A percentile compares a stretch with the other conserved stretches of the same genome.
Conservation (phyloP, 345 rosid species). For the Tarenaya hassleriana region DNA sequence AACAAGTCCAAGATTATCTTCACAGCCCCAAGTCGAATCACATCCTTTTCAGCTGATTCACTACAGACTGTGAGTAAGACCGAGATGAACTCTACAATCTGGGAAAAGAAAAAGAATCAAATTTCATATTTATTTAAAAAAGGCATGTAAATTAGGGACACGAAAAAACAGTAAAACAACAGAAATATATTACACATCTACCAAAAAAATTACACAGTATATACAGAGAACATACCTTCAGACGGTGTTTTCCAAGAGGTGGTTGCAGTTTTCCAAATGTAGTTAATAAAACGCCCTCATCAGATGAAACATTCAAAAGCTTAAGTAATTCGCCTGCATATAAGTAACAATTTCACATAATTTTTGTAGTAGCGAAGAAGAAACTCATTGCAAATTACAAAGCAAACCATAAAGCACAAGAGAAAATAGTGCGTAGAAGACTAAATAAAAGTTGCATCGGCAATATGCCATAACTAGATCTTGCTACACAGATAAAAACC, state of each 20-base stretch:
- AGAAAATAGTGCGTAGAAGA: too few species aligned
- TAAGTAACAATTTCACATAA: slow-evolving; percentile 11
- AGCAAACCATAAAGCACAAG: slow-evolving; percentile 11
- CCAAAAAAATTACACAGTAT: slow-evolving; percentile 7
- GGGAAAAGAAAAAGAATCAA: slow-evolving; percentile 20
- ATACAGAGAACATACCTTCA: slow-evolving; percentile 46
- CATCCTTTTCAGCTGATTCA: slow-evolving; percentile 78
- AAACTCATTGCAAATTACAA: not conserved
- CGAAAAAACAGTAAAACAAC: slow-evolving; percentile 13
- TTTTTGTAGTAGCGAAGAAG: slow-evolving; percentile 8
- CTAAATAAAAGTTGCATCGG: slow-evolving; percentile 3
- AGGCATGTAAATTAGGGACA: not conserved
- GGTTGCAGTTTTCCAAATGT: slow-evolving; percentile 92
- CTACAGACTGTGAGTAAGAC: slow-evolving; percentile 73
- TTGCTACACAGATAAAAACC: too few species aligned
- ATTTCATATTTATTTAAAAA: not conserved
- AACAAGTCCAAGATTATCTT: slow-evolving; percentile 65
- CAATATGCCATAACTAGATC: not conserved
- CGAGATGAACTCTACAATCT: slow-evolving; percentile 91
- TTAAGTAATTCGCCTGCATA: slow-evolving; percentile 67
- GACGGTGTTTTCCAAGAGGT: slow-evolving; percentile 88
- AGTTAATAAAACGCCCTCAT: slow-evolving; percentile 53
- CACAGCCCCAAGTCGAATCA: slow-evolving; percentile 65
- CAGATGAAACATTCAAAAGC: slow-evolving; percentile 68
- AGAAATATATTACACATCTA: slow-evolving; percentile 9